A percentile compares a stretch with the other conserved stretches of the same genome.
Conservation (phyloP, 768 basidiomycete species). For the Rhodotorula taiwanensis region DNA sequence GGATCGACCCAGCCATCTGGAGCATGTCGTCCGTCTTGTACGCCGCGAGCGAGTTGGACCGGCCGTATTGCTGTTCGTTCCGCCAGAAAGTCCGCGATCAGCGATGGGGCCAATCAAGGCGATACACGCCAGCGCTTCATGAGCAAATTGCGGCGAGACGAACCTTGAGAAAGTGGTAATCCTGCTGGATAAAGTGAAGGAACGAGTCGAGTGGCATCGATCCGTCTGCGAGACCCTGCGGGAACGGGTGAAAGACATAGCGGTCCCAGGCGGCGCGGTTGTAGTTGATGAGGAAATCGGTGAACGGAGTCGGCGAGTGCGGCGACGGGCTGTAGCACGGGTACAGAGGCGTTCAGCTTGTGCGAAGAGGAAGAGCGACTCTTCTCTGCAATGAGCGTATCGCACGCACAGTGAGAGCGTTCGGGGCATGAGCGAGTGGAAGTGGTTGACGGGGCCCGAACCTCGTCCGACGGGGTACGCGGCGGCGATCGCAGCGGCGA, state of each 20-base stretch:
- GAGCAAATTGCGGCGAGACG: neutral
- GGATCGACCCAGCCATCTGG: constrained; percentile 58
- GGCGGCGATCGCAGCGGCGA: constrained; percentile 64
- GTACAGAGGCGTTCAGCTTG: neutral
- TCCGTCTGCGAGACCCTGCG: constrained; percentile 65
- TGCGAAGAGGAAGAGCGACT: constrained; percentile 1
- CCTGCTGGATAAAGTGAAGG: constrained; percentile 82
- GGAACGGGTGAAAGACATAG: constrained; percentile 80
- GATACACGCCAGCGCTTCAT: neutral
- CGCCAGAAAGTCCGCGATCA: neutral
- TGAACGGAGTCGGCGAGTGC: constrained; percentile 55
- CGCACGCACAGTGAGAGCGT: constrained; percentile 58
- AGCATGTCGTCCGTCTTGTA: constrained; percentile 65
- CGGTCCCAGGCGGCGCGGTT: constrained; percentile 58
- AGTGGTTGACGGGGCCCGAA: constrained; percentile 78
- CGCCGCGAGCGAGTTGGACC: constrained; percentile 72
- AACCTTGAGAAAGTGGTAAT: constrained; percentile 50
- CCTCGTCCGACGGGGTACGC: constrained; percentile 65
- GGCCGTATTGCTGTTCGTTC: constrained; percentile 67
- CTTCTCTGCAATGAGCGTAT: no score
- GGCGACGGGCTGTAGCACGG: constrained; percentile 58
- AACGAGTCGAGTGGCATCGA: constrained; percentile 62
- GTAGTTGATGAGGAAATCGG: constrained; percentile 39
- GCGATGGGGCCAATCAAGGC: neutral
- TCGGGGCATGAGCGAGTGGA: constrained; percentile 55